Conservation (phyloP, 257 asterid species). For the Solanum acaule region DNA sequence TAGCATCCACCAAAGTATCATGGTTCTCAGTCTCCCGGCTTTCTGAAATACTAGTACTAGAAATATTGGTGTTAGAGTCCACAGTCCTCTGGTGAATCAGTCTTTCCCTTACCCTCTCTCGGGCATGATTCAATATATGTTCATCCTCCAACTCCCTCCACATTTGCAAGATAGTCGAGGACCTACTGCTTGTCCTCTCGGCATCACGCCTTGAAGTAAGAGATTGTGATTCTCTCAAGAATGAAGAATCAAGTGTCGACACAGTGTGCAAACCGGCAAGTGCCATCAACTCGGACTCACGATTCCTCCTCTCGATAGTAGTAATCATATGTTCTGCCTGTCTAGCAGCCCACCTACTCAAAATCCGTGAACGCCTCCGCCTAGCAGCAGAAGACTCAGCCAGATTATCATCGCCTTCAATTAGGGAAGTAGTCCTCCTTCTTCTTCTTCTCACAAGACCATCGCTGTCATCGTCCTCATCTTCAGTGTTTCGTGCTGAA, state of each 20-base stretch:
- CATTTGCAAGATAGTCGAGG: constrained; percentile 82
- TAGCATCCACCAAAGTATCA: constrained; percentile 42
- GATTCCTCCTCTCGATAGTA: constrained; percentile 77
- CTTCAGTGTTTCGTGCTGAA: constrained; percentile 52
- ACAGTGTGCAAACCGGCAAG: constrained; percentile 88
- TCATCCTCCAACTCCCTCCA: constrained; percentile 96
- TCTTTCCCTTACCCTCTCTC: constrained; percentile 65
- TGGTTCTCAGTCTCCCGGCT: constrained; percentile 48
- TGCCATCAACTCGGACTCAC: constrained; percentile 81
- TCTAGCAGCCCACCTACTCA: constrained; percentile 82
- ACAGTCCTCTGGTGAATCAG: constrained; percentile 59
- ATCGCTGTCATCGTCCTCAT: constrained; percentile 70
- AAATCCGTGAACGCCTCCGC: constrained; percentile 70
- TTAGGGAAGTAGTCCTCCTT: constrained; percentile 60
- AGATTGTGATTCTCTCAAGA: constrained; percentile 80
- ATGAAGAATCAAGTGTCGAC: constrained; percentile 80
- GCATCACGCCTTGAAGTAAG: constrained; percentile 63
- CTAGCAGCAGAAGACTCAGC: constrained; percentile 95
- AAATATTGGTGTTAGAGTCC: constrained; percentile 44
- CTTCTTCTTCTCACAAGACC: constrained; percentile 56
- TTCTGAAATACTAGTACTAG: constrained; percentile 38
- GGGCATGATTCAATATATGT: constrained; percentile 46
- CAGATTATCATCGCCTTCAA: constrained; percentile 84
- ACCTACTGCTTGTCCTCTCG: constrained; percentile 71
- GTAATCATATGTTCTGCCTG: constrained; percentile 90